Base-by-base conservation (phyloP, 495 filamentous ascomycete species). In the Xylaria grammica region DNA sequence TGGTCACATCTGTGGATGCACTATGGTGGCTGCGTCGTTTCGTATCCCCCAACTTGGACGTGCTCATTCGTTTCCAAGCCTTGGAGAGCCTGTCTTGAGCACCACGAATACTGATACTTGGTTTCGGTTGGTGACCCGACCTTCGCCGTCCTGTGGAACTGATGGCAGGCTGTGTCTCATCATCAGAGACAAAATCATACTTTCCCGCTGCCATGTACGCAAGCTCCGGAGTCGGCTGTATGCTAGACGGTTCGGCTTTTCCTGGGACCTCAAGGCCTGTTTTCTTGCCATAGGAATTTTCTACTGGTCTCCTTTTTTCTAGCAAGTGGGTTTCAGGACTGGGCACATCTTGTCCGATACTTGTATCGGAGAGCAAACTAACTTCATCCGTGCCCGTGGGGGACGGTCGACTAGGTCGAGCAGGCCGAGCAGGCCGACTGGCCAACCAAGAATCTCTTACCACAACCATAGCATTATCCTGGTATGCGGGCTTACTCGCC, bases 191-290 rank as follows among this genome's bases (percentile, higher is more conserved):
- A 22, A 62, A 64, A 9, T 74, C 64, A 29, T 72, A 62, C 36
- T 38, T 67, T 10, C 59, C 55, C 24, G 15, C 27, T 48, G 38
- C 60, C 3, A 60, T 67, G 45, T 78, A 74, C 5, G 74, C 69
- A 8, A 70, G 67, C 15, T 73, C 74, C 17, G 78, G 72, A 11
- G 72, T 76, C 11, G 59, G 70, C 29, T 71, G 73, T 62, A 77
- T 72, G 59, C 72, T 76, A 15, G 61, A 67, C 1, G 65, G 36
- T 42, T 69, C 69, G 22, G 56, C 27, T 32, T 65, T 51, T 6
- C 22, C 56, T 15, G 78, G 76, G 17, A 78, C 72, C 48, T 70
- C 65, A 26, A 76, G 67, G 24, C 74, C 72, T n/a, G 74, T 50
- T 40, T 49, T 68, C 48, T 75, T 69, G 9, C 63, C 69, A 53